These are phyloP conservation scores for Nannochloropsis granulata DNA, from an alignment of 108 stramenopile species.

Conservation along the genomic window DNA sequence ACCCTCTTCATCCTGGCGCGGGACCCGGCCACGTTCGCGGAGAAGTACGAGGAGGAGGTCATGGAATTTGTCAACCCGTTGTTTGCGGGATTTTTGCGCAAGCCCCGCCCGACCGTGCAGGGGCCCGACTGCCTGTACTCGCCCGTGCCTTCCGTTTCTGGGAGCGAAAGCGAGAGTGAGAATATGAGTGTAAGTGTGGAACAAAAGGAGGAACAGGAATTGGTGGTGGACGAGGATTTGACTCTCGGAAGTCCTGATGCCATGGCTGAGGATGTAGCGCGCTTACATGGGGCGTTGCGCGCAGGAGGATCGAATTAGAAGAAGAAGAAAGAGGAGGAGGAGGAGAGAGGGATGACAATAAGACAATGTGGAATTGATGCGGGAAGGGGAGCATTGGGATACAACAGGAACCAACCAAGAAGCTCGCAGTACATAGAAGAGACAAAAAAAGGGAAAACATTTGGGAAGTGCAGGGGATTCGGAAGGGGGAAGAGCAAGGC, in stretches of 20 bases:
- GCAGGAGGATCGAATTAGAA: too few relatives aligned
- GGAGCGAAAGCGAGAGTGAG: too few relatives aligned
- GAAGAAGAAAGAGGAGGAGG: too few relatives aligned
- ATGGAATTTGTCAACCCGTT: not conserved
- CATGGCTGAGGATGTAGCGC: not conserved
- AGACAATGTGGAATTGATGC: too few relatives aligned
- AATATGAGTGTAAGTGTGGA: not conserved
- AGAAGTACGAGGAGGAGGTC: not conserved
- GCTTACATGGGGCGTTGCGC: not conserved
- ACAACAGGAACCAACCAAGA: too few relatives aligned
- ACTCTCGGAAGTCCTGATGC: not conserved
- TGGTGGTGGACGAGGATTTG: not conserved
- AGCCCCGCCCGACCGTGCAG: not conserved
- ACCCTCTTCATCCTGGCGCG: not conserved
- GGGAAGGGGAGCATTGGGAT: too few relatives aligned
- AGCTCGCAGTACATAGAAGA: too few relatives aligned
- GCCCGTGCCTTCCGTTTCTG: not conserved
- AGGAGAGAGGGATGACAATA: too few relatives aligned
- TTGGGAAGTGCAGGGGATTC: too few relatives aligned
- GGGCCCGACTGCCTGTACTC: not conserved
- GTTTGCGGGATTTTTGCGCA: not conserved
- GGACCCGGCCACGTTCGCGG: not conserved
- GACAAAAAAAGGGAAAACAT: too few relatives aligned
- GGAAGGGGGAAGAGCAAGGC: too few relatives aligned
- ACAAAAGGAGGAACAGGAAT: not conserved